Evolutionary conservation across 140 eudicot species (phyloP).

Genomic region (Cichorium intybus): DNA sequence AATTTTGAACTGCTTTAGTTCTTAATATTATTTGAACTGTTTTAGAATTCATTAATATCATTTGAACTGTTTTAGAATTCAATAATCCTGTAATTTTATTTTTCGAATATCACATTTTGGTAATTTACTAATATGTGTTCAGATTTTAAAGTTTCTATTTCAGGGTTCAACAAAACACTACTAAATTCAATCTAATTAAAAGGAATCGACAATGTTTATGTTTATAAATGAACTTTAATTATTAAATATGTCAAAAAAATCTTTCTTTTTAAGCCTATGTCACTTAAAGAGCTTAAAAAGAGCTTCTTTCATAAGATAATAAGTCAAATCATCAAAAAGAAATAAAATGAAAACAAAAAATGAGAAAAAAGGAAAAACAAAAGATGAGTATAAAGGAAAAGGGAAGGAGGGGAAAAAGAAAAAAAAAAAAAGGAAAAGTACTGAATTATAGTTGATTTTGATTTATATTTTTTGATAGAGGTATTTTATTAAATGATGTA

Average conservation of each 20-base stretch:
- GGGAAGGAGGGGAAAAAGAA: not conserved
- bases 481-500: not conserved
- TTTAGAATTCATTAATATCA: not conserved
- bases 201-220: not conserved
- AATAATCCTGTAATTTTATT: not conserved
- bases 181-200: too few relatives aligned
- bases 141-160: not conserved
- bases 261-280: not conserved
- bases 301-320: slow-evolving; percentile 5
- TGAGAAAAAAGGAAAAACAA: not conserved
- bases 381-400: slow-evolving; percentile 8
- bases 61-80: not conserved
- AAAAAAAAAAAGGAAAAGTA: not conserved
- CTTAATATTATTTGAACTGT: not conserved
- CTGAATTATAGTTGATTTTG: not conserved
- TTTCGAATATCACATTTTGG: not conserved
- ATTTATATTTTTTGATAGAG: not conserved
- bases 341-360: not conserved
- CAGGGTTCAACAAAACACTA: not conserved
- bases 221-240: too few relatives aligned
- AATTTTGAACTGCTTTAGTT: not conserved
- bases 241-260: not conserved
- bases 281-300: slow-evolving; percentile 17
- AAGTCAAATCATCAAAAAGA: slow-evolving; percentile 20
- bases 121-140: not conserved